Base-by-base conservation (phyloP, 306 rosid species). In the Quercus gilva region DNA sequence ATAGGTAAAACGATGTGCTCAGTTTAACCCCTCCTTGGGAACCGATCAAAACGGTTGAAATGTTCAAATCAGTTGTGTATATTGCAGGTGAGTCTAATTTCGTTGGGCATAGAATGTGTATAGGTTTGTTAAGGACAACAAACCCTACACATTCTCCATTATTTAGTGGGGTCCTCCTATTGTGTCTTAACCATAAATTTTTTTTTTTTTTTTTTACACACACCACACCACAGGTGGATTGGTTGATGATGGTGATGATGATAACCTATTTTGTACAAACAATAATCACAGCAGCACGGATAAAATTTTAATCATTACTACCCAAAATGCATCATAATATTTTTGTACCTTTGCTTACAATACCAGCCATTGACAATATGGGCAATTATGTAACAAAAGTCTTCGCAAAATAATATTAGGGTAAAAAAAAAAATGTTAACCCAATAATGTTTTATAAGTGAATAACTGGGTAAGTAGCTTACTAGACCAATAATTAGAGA, bases 251-350 rank as follows among this genome's bases (percentile, higher is more conserved):
- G 63, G 21, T 31, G 76, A 19, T 20, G 78, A 76, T 58, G 76
- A 81, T 64, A 69, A 49, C 72, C 60, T 1, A 53, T 71, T 72
- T 65, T 76, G 78, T 56, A 69, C 72, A 76, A 18, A 18, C 69
- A 57, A 85, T 79, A 29, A 85, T 75, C 82, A 64, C 55, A 19
- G 80, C 74, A 57, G 80, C 74, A 57, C 28, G 79, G 41, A 82
- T 79, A 55, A n/a, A 75, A 79, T 18, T 20, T 20, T 45, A 60
- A 83, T 75, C 81, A 75, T 85, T 33, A 5, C 20, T 56, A 35
- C 59, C 26, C 45, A 41, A 41, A 60, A n/a, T 59, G 60, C 76
- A 58, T 19, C 49, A 10, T 51, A 67, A 20, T 53, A 68, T 15
- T 15, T 74, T 7, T 28, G 19, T 5, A 12, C 63, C 63, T 55